A percentile compares a stretch with the other conserved stretches of the same genome.
phyloP scores from a whole-genome alignment of 768 basidiomycete species.

The Leccinum barrowsii region DNA sequence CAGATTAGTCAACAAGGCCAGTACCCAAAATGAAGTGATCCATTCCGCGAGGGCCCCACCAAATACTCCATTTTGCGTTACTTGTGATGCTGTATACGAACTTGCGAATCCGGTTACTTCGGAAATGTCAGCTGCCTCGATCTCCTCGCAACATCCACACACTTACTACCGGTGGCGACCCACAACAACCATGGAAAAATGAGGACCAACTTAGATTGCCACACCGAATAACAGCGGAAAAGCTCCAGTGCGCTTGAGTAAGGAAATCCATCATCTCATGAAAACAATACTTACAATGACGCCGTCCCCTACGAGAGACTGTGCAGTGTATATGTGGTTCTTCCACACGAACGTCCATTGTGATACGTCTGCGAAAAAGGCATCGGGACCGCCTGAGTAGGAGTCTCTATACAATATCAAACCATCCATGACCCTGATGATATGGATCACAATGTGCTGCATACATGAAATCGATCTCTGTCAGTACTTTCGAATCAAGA shows the following conservation, averaged over 20 bases:
- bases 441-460: constrained; percentile 28
- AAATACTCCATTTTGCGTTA: constrained; percentile 23
- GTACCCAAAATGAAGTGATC: constrained; percentile 33
- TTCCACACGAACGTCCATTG: constrained; percentile 31
- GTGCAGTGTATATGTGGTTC: constrained; percentile 21
- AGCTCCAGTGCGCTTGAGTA: constrained; percentile 13
- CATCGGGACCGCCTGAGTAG: constrained; percentile 17
- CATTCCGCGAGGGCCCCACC: constrained; percentile 26
- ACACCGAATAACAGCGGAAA: constrained; percentile 32
- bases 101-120: constrained; percentile 21
- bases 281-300: constrained; percentile 23
- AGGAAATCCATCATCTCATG: background rate
- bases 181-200: constrained; percentile 30
- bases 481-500: background rate
- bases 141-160: background rate
- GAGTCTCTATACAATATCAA: constrained; percentile 20
- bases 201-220: constrained; percentile 28
- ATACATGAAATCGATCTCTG: background rate
- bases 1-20: constrained; percentile 33
- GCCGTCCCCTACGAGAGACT: constrained; percentile 30
- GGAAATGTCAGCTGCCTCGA: background rate
- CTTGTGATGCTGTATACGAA: constrained; percentile 14
- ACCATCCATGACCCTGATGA: constrained; percentile 26
- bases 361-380: constrained; percentile 28
- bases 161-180: constrained; percentile 25